These are phyloP conservation scores for Neurospora cerealis DNA, from an alignment of 495 filamentous ascomycete species.

Conservation along the genomic window DNA sequence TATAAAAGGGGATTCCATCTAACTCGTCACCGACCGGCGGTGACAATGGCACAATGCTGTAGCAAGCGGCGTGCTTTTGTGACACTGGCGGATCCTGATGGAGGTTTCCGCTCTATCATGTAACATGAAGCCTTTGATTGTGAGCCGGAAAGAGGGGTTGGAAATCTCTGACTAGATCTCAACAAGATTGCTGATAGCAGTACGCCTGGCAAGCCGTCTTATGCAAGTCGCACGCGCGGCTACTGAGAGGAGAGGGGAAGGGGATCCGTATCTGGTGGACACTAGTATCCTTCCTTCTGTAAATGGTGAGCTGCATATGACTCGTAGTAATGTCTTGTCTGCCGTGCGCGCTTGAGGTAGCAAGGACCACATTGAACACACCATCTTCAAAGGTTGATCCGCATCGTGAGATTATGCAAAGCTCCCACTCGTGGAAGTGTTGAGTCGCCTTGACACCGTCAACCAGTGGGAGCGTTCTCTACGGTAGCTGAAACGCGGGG, in stretches of 20 bases:
- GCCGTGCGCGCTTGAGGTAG: not conserved
- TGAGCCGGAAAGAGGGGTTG: not conserved
- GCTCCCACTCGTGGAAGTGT: not conserved
- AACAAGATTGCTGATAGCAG: not conserved
- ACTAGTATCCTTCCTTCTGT: not conserved
- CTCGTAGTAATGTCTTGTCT: not conserved
- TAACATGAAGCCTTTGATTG: not conserved
- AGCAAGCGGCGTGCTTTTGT: slow-evolving; percentile 10
- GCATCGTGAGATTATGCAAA: not conserved
- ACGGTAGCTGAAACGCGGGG: not conserved
- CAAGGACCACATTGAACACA: not conserved
- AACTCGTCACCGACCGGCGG: not conserved
- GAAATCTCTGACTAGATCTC: slow-evolving; percentile 2
- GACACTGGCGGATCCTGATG: slow-evolving; percentile 9
- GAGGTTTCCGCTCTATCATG: slow-evolving; percentile 8
- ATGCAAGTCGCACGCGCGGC: not conserved
- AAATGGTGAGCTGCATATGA: not conserved
- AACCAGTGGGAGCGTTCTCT: not conserved
- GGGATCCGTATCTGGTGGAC: not conserved
- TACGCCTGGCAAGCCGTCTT: not conserved
- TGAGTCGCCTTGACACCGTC: not conserved
- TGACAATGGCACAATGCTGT: slow-evolving; percentile 2
- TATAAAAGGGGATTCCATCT: slow-evolving; percentile 12
- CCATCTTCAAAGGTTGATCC: not conserved
- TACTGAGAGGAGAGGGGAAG: not conserved